These are phyloP conservation scores for Evansstolkia leycettana DNA, from an alignment of 495 filamentous ascomycete genomes.

Conservation along the genomic window DNA sequence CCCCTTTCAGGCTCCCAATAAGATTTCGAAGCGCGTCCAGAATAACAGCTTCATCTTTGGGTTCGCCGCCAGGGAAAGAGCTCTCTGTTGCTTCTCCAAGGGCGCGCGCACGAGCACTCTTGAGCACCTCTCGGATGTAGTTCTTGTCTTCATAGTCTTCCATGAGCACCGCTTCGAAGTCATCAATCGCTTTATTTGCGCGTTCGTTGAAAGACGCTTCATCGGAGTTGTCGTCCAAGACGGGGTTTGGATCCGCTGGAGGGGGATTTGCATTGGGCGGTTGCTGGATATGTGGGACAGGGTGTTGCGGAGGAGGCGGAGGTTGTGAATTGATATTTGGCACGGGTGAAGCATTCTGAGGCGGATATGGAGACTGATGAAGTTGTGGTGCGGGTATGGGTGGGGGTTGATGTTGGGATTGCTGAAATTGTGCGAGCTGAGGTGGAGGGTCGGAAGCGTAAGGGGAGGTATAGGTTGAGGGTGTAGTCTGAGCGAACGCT, in stretches of 20 bases:
- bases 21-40: slow-evolving; percentile 29
- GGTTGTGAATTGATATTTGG: slow-evolving; percentile 14
- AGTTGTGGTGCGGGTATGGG: slow-evolving; percentile 11
- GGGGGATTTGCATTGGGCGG: slow-evolving; percentile 14
- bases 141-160: slow-evolving; percentile 39
- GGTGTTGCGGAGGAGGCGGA: slow-evolving; percentile 17
- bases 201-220: slow-evolving; percentile 32
- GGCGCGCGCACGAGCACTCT: slow-evolving; percentile 34
- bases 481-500: slow-evolving; percentile 27
- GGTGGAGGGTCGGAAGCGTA: slow-evolving; percentile 30
- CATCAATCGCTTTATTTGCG: slow-evolving; percentile 37
- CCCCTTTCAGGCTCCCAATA: slow-evolving; percentile 29
- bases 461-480: slow-evolving; percentile 29
- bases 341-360: slow-evolving; percentile 12
- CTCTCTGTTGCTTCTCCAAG: slow-evolving; percentile 29
- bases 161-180: slow-evolving; percentile 35
- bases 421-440: slow-evolving; percentile 16
- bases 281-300: slow-evolving; percentile 15
- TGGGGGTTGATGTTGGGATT: slow-evolving; percentile 13
- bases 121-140: slow-evolving; percentile 38
- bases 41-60: slow-evolving; percentile 35
- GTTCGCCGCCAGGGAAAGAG: slow-evolving; percentile 36
- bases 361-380: slow-evolving; percentile 15
- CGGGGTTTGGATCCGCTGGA: slow-evolving; percentile 38
- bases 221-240: slow-evolving; percentile 34